Evolutionary conservation across 2,329 filamentous ascomycete species (phyloP).

Genomic region (Dryadomyces quercivorus): DNA sequence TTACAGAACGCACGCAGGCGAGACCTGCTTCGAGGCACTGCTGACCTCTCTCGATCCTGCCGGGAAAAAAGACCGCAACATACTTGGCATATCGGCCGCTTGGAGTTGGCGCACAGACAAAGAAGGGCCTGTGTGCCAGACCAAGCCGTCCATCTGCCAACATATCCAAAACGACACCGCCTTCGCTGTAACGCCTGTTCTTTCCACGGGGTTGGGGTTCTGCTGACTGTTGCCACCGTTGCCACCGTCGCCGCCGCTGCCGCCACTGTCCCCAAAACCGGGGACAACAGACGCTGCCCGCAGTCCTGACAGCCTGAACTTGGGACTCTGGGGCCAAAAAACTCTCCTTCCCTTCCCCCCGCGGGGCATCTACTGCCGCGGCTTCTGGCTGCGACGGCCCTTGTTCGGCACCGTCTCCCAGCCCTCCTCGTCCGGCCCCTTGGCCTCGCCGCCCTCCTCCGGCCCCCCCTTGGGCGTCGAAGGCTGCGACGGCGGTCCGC

Average conservation of each 20-base stretch:
- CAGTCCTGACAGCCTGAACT: too few relatives aligned
- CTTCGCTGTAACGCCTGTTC: not conserved
- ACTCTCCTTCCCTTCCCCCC: too few relatives aligned
- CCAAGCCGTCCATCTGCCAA: not conserved
- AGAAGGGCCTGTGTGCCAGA: not conserved
- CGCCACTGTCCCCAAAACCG: too few relatives aligned
- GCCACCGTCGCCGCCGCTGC: too few relatives aligned
- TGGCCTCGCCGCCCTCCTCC: conserved; percentile 17
- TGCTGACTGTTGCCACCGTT: too few relatives aligned
- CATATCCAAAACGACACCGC: conserved; percentile 4
- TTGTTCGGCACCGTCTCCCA: conserved; percentile 47
- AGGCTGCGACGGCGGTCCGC: conserved; percentile 19
- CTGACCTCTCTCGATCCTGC: too few relatives aligned
- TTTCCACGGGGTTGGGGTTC: not conserved
- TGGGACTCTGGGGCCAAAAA: too few relatives aligned
- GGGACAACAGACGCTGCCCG: too few relatives aligned
- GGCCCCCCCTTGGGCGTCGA: conserved; percentile 17
- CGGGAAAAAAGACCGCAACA: not conserved
- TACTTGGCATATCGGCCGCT: too few relatives aligned
- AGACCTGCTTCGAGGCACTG: too few relatives aligned
- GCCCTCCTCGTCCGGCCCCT: conserved; percentile 40
- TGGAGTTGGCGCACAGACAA: not conserved
- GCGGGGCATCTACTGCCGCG: conserved; percentile 2
- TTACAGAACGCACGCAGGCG: not conserved
- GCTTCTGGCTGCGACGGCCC: conserved; percentile 22